Percentiles rank a stretch among this genome's conserved stretches.
phyloP scores from a whole-genome alignment of 2,329 filamentous ascomycete species.

The Aureobasidium sp. region DNA sequence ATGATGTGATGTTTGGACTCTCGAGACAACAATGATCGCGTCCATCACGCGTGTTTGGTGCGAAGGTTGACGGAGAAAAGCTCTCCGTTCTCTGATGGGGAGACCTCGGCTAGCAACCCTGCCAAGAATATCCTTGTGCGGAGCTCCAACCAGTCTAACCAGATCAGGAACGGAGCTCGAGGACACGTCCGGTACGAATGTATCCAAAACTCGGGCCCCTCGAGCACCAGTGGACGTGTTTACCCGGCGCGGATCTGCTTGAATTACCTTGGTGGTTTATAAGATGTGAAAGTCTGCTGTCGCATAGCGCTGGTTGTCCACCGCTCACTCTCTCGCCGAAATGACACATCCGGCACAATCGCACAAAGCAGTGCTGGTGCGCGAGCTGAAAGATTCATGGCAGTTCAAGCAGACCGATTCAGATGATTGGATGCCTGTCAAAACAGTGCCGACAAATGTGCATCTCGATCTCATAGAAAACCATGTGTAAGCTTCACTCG shows the following conservation, averaged over 20 bases:
- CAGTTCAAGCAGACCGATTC: conserved; percentile 39
- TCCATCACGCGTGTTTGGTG: too few relatives aligned
- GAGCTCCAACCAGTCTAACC: not conserved
- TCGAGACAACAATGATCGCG: too few relatives aligned
- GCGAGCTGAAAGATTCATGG: conserved; percentile 35
- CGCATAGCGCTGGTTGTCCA: not conserved
- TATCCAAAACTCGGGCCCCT: too few relatives aligned
- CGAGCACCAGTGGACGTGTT: too few relatives aligned
- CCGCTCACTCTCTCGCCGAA: not conserved
- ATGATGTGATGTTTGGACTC: too few relatives aligned
- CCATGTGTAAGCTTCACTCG: conserved; percentile 32
- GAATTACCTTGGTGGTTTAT: not conserved
- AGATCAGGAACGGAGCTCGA: not conserved
- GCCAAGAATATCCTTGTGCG: not conserved
- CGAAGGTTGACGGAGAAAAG: not conserved
- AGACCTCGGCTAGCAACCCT: not conserved
- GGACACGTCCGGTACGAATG: not conserved
- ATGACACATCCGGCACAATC: not conserved
- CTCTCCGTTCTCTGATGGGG: not conserved
- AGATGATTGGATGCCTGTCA: conserved; percentile 39
- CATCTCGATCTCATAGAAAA: conserved; percentile 43
- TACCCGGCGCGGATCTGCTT: not conserved
- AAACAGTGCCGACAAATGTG: conserved; percentile 41
- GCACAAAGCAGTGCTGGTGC: not conserved
- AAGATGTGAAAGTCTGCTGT: not conserved